These are phyloP conservation scores for Pleurotus tuoliensis DNA, from an alignment of 768 basidiomycete species.

Conservation along the genomic window DNA sequence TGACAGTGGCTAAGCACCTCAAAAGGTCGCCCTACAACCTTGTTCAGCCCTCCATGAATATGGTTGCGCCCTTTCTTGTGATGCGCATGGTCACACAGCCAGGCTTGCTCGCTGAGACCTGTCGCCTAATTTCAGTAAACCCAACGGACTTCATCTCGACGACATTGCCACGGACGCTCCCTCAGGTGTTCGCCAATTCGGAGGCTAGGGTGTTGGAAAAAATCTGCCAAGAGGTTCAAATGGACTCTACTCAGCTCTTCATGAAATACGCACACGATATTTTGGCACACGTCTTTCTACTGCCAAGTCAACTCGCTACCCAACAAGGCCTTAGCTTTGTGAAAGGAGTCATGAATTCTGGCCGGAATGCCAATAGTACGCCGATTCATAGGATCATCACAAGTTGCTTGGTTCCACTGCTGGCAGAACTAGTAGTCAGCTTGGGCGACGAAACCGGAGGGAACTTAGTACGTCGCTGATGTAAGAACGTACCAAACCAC, in stretches of 20 bases:
- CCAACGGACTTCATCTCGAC: slow-evolving; percentile 59
- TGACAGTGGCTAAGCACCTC: slow-evolving; percentile 50
- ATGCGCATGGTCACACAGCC: slow-evolving; percentile 56
- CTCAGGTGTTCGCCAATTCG: slow-evolving; percentile 61
- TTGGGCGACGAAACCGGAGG: slow-evolving; percentile 66
- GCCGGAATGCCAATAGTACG: slow-evolving; percentile 33
- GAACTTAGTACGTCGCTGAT: slow-evolving; percentile 34
- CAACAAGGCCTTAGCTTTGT: slow-evolving; percentile 62
- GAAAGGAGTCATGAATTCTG: slow-evolving; percentile 45
- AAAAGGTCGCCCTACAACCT: slow-evolving; percentile 64
- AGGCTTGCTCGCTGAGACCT: slow-evolving; percentile 54
- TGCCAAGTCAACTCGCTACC: slow-evolving; percentile 51
- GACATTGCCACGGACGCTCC: slow-evolving; percentile 63
- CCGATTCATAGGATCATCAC: slow-evolving; percentile 54
- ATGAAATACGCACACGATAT: slow-evolving; percentile 55
- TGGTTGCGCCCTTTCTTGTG: slow-evolving; percentile 64
- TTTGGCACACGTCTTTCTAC: slow-evolving; percentile 63
- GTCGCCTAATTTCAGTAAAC: slow-evolving; percentile 60
- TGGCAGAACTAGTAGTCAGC: slow-evolving; percentile 72
- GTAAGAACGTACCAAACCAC: no score
- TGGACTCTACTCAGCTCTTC: slow-evolving; percentile 45
- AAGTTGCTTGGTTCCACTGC: slow-evolving; percentile 62
- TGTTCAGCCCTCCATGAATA: slow-evolving; percentile 63
- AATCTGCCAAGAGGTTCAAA: slow-evolving; percentile 51
- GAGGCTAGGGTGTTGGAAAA: slow-evolving; percentile 56